Percentiles rank a stretch among this genome's conserved stretches.
Evolutionary conservation across 2,329 filamentous ascomycete genomes (phyloP).

Genomic region (Helotiales sp.): DNA sequence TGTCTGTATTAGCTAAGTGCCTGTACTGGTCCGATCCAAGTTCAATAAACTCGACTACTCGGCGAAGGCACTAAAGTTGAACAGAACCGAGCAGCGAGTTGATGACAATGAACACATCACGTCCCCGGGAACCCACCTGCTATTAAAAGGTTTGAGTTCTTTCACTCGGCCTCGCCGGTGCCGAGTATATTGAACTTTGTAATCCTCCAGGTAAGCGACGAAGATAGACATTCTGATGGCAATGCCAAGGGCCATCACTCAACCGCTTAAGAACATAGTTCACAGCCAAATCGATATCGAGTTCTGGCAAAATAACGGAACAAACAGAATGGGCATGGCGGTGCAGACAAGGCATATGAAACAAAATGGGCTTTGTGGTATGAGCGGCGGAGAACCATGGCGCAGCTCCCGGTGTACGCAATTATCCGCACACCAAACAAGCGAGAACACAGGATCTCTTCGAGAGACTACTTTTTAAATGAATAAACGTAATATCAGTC

Average conservation of each 20-base stretch:
- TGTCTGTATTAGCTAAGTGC: too few species aligned
- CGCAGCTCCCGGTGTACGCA: too few species aligned
- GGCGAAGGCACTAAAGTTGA: neutral
- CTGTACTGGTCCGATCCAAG: too few species aligned
- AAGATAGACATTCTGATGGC: neutral
- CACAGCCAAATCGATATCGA: neutral
- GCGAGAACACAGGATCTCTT: too few species aligned
- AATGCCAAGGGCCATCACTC: neutral
- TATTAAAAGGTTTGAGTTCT: neutral
- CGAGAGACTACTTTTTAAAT: too few species aligned
- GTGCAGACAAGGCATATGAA: constrained; percentile 1
- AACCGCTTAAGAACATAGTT: neutral
- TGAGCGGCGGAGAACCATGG: neutral
- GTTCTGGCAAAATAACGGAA: constrained; percentile 3
- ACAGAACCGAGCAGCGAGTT: neutral
- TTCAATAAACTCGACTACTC: neutral
- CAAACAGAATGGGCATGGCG: neutral
- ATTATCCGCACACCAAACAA: too few species aligned
- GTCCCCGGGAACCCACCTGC: neutral
- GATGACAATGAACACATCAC: neutral
- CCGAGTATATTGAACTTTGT: neutral
- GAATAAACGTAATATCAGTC: too few species aligned
- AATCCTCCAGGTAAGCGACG: neutral
- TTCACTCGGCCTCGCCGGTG: neutral
- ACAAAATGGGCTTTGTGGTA: neutral